Percentiles rank a stretch among this genome's conserved stretches.
Evolutionary conservation across 306 rosid genomes (phyloP).

Genomic region (Rosa chinensis): DNA sequence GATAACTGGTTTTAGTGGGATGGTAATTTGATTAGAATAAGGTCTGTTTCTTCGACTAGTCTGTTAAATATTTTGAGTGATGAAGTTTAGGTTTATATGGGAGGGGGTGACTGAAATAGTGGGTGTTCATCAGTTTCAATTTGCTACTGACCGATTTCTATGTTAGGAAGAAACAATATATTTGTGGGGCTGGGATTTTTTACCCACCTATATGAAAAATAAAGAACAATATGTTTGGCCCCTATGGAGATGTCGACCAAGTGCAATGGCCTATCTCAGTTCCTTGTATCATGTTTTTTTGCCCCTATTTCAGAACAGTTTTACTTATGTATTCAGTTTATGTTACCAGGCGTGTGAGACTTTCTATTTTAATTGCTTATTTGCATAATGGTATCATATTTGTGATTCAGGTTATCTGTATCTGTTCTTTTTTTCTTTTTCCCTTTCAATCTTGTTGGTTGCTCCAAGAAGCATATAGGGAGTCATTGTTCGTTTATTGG

Average conservation of each 20-base stretch:
- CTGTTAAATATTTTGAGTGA: background rate
- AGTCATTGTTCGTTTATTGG: background rate
- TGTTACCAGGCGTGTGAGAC: background rate
- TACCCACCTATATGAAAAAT: too few species aligned
- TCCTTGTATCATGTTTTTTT: background rate
- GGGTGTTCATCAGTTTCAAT: background rate
- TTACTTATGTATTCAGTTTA: background rate
- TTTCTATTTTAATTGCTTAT: background rate
- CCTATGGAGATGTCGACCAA: too few species aligned
- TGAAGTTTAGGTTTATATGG: background rate
- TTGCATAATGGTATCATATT: too few species aligned
- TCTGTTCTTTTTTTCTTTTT: background rate
- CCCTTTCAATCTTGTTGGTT: background rate
- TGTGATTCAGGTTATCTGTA: background rate
- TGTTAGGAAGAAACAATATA: background rate
- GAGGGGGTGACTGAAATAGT: background rate
- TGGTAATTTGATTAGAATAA: background rate
- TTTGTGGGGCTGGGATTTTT: background rate
- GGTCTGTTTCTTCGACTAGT: background rate
- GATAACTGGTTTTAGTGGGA: background rate
- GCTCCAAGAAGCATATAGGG: background rate
- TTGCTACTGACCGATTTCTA: background rate
- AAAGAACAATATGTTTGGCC: too few species aligned
- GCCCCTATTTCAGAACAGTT: background rate
- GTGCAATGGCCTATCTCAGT: too few species aligned